Base-by-base conservation (phyloP, 768 basidiomycete species). In the Boletus tomentosulus region DNA sequence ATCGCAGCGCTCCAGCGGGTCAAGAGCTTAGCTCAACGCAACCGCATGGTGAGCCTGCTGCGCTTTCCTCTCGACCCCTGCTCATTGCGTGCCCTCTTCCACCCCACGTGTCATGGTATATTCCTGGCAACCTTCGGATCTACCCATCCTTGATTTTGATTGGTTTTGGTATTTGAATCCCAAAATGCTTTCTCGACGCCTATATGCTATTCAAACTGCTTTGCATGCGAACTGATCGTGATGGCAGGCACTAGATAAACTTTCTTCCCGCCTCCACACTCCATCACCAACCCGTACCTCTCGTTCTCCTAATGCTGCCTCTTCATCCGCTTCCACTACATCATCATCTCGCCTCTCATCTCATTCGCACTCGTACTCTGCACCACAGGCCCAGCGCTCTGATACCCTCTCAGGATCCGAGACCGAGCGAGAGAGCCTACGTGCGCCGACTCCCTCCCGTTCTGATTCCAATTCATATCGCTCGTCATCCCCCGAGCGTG, bases 371-470 rank as follows among this genome's bases (percentile, higher is more conserved):
- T 54, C 67, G 47, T 60, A 62, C 6, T 61, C 66, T 38, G 45
- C 54, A 62, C 42, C 60, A 9, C 67, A 60, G 51, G 57, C 61
- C 59, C 70, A 55, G 61, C 69, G 59, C 42, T 57, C 57, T 33
- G 71, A 73, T 47, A 73, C 69, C 31, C 76, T 78, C 50, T 91
- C 89, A 7, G 89, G 89, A 31, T 91, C 88, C 3, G 90, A 91
- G 67, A 92, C 89, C 0, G 90, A 92, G 67, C 82, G 87, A 42
- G 88, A 90, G 68, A 78, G 76, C 37, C 61, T 67, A 37, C 67
- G 67, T 65, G 70, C 66, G 7, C 64, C 64, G 15, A 55, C 67
- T 51, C 65, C 70, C 56, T 61, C 70, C 51, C 56, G 67, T 57
- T 62, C 64, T 42, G 63, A 67, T 58, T 58, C 73, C 44, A 62